Evolutionary conservation across 2,329 filamentous ascomycete species (phyloP).

Genomic region (Alternaria postmessia): DNA sequence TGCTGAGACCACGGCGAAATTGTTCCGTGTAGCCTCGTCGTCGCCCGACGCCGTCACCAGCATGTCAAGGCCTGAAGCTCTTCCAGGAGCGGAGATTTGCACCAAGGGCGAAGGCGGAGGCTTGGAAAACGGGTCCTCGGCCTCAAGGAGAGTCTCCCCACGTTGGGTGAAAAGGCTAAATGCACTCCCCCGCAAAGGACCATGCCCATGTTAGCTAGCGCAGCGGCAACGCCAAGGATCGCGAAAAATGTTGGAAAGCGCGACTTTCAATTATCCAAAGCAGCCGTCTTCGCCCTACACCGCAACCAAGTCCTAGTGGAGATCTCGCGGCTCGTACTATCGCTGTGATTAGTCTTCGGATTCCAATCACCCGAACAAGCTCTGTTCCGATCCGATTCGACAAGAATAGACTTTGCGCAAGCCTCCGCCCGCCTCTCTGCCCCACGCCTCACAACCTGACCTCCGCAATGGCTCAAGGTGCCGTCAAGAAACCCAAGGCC

Average conservation of each 20-base stretch:
- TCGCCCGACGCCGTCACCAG: neutral
- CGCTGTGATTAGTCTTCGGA: conserved; percentile 4
- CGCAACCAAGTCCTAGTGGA: neutral
- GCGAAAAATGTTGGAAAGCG: conserved; percentile 22
- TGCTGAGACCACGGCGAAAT: conserved; percentile 25
- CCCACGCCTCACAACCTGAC: conserved; percentile 2
- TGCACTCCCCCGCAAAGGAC: conserved; percentile 30
- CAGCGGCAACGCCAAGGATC: conserved; percentile 16
- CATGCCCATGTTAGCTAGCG: conserved; percentile 18
- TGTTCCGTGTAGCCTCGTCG: conserved; percentile 28
- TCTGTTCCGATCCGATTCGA: neutral
- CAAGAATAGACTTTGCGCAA: neutral
- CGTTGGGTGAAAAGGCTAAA: conserved; percentile 40
- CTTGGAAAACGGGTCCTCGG: conserved; percentile 42
- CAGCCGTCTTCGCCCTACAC: conserved; percentile 13
- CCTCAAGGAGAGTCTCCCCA: conserved; percentile 28
- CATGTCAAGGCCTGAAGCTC: neutral
- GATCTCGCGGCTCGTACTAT: neutral
- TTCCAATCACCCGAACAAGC: neutral
- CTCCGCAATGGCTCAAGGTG: conserved; percentile 58
- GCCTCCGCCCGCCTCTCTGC: conserved; percentile 11
- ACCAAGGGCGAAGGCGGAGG: conserved; percentile 4
- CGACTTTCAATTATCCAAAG: conserved; percentile 18
- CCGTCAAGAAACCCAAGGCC: conserved; percentile 57
- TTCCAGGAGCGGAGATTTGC: neutral